A percentile compares a stretch with the other conserved stretches of the same genome.
Conservation (phyloP, 164 flowering plant species). For the Annona squamosa region DNA sequence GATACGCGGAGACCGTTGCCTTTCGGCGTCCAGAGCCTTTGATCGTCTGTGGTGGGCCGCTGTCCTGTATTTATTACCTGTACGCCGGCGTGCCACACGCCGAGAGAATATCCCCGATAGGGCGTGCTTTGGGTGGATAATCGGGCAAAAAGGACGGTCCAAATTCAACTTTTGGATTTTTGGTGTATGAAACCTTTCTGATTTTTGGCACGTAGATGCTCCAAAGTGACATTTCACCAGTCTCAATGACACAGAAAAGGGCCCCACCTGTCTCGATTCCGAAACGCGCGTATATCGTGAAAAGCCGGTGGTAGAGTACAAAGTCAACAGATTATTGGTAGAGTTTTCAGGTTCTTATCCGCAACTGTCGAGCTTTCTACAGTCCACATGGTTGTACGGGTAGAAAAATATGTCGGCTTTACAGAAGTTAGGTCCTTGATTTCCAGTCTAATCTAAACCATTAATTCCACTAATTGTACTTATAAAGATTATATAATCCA, state of each 20-base stretch:
- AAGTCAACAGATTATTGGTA: slow-evolving; percentile 6
- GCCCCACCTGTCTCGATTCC: background rate
- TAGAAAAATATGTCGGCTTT: background rate
- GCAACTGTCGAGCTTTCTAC: background rate
- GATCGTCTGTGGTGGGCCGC: too few relatives aligned
- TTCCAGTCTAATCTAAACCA: background rate
- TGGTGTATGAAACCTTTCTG: background rate
- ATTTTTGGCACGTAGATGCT: background rate
- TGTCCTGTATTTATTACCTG: too few relatives aligned
- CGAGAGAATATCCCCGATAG: too few relatives aligned
- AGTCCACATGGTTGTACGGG: background rate
- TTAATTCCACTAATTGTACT: background rate
- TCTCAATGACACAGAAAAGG: background rate
- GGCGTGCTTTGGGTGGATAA: too few relatives aligned
- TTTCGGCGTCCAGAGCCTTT: too few relatives aligned
- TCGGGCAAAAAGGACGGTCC: too few relatives aligned
- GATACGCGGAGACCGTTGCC: too few relatives aligned
- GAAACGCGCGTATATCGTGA: background rate
- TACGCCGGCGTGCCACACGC: too few relatives aligned
- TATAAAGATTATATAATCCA: too few relatives aligned
- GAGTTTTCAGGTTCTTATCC: slow-evolving; percentile 5
- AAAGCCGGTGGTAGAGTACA: background rate
- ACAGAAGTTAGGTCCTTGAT: background rate
- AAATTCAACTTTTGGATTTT: too few relatives aligned
- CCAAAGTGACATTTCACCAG: background rate